Base-by-base conservation (phyloP, 2,329 filamentous ascomycete species). In the Macrophomina pseudophaseolina region DNA sequence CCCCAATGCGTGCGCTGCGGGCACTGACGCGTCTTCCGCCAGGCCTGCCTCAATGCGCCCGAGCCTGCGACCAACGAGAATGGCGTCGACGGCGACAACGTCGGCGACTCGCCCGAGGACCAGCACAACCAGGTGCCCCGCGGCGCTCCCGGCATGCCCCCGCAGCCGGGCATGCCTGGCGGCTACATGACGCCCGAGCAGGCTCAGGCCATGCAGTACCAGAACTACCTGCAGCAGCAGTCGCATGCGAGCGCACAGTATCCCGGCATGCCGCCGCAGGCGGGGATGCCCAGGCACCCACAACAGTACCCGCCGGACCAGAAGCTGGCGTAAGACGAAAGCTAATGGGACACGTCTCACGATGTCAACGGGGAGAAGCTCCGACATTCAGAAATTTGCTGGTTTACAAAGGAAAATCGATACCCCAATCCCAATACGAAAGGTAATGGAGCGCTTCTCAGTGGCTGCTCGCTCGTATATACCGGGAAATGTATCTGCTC, bases 41-140 rank as follows among this genome's bases (percentile, higher is more conserved):
- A 98, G 94, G 94, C 95, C 62, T 99, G 95, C 78, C 83, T 99
- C 69, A 99, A 99, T 79, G 95, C 95, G 23, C 95, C 95, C 49
- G 95, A 99, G 80, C 94, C 94, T 60, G 85, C 90, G 30, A 87
- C 89, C 40, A 91, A 91, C 75, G 89, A 88, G 74, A 85, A 85
- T 68, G 83, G 82, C 70, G 81, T 84, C 68, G 83, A 84, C 68
- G 81, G 77, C 56, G 81, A 84, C 72, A 80, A 80, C 63, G 75
- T 78, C 70, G 91, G 93, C 74, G 93, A 97, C 71, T 96, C 94
- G 1, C 94, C 94, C 64, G 95, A 98, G 80, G 95, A 98, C 79
- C 89, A 93, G 68, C 89, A 91, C 74, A 87, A 87, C 74, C 91
- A 93, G 73, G 86, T 96, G 67, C 91, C 91, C 56, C 87, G 90